phyloP scores from a whole-genome alignment of 331 rosid species.

The Saraca asoca region DNA sequence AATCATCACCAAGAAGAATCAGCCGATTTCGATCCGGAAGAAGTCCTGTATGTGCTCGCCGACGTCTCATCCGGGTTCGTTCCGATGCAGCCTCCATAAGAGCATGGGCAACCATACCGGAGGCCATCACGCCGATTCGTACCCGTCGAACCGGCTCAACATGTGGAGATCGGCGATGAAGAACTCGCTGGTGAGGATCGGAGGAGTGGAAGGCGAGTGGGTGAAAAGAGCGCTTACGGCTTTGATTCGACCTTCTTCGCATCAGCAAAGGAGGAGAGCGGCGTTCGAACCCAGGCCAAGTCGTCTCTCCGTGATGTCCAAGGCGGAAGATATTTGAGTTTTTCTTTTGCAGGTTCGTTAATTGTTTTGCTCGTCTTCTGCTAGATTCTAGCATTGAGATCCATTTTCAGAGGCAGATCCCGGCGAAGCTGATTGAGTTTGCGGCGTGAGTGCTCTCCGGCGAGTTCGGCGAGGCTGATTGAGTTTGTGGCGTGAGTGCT shows the following conservation, averaged over 20 bases:
- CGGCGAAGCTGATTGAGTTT: conserved; percentile 24
- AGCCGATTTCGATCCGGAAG: conserved; percentile 60
- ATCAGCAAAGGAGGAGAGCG: conserved; percentile 77
- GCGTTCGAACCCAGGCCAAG: conserved; percentile 75
- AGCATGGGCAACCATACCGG: conserved; percentile 29
- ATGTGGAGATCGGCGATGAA: conserved; percentile 99
- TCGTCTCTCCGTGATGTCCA: conserved; percentile 74
- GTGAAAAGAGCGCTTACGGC: conserved; percentile 84
- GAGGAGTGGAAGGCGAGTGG: conserved; percentile 96
- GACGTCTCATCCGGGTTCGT: conserved; percentile 86
- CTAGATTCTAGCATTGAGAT: conserved; percentile 42
- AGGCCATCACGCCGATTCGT: conserved; percentile 38
- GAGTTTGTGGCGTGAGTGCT: conserved; percentile 17
- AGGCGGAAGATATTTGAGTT: conserved; percentile 53
- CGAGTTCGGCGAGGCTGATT: conserved; percentile 40
- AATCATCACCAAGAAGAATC: conserved; percentile 49
- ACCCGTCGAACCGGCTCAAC: conserved; percentile 60
- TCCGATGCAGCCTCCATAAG: conserved; percentile 89
- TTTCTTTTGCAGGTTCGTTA: conserved; percentile 44
- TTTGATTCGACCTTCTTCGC: conserved; percentile 88
- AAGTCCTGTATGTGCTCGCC: conserved; percentile 94
- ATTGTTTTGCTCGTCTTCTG: conserved; percentile 36
- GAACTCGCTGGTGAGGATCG: conserved; percentile 85
- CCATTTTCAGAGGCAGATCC: conserved; percentile 31
- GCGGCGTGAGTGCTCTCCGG: conserved; percentile 33